These are phyloP conservation scores for Pleodorina starrii DNA, from an alignment of 139 green algal genomes.

Conservation along the genomic window DNA sequence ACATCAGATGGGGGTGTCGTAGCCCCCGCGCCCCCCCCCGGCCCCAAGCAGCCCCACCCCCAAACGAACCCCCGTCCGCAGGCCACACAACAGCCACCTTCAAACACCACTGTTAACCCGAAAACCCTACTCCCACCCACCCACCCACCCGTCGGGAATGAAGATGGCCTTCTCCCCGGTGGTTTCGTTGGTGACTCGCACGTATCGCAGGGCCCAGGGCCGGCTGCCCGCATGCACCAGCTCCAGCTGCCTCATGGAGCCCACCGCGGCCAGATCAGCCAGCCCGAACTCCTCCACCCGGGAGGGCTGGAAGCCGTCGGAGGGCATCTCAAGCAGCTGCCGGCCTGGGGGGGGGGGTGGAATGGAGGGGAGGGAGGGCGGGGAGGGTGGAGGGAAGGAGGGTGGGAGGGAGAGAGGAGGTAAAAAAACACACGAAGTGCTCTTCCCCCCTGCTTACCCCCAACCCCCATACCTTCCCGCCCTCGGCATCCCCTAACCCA, in stretches of 20 bases:
- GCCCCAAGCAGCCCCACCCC: too few relatives aligned
- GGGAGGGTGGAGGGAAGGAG: not conserved
- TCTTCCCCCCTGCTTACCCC: too few relatives aligned
- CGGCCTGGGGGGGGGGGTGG: slow-evolving; percentile 34
- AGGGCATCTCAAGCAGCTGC: slow-evolving; percentile 47
- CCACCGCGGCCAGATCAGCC: slow-evolving; percentile 41
- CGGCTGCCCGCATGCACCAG: slow-evolving; percentile 43
- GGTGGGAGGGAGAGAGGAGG: too few relatives aligned
- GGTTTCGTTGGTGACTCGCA: slow-evolving; percentile 62
- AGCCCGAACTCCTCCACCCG: slow-evolving; percentile 59
- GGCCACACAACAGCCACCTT: too few relatives aligned
- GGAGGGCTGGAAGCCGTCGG: slow-evolving; percentile 53
- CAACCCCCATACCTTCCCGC: too few relatives aligned
- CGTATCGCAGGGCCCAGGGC: slow-evolving; percentile 53
- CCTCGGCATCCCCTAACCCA: too few relatives aligned
- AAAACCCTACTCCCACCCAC: too few relatives aligned
- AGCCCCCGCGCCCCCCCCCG: too few relatives aligned
- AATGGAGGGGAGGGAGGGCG: not conserved
- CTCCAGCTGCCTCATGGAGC: slow-evolving; percentile 59
- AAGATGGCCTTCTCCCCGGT: slow-evolving; percentile 54
- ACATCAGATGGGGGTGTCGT: too few relatives aligned
- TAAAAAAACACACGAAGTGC: too few relatives aligned
- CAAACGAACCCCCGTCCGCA: too few relatives aligned
- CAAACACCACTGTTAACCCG: too few relatives aligned
- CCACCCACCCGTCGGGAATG: slow-evolving; percentile 50